Base-by-base conservation (phyloP, 2,329 filamentous ascomycete species). In the Diaporthe vexans region DNA sequence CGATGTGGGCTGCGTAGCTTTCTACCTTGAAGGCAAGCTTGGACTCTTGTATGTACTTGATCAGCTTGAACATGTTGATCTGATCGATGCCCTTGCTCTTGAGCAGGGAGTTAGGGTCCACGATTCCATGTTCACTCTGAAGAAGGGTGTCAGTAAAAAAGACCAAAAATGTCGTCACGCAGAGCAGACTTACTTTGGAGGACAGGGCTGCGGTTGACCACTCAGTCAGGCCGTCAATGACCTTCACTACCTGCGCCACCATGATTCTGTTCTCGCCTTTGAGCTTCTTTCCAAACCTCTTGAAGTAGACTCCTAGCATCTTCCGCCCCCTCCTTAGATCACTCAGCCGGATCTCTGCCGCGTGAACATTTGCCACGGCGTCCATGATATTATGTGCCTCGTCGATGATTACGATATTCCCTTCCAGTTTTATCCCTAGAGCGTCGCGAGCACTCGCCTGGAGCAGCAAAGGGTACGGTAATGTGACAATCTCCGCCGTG, bases 381-480 rank as follows among this genome's bases (percentile, higher is more conserved):
- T 98, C 95, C 93, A 98, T 98, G 70, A 99, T 90, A 80, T 99
- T 99, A 81, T 99, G 97, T 0, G 97, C 97, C 85, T 99, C 97
- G 78, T 99, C 97, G 63, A 99, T 94, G 35, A 99, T 94, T n/a
- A 99, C 92, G 0, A 99, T 88, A 79, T 97, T 97, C 7, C 92
- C 91, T 78, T 97, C 95, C 11, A 99, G 84, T 33, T 93, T 96
- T 57, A 99, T 91, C 0, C 94, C 93, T 0, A 99, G 87, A 0
- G 97, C 95, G 75, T 98, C 95, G 65, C 97, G 89, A 0, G 97
- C 95, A 5, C 92, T 94, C 79, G 92, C 94, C 80, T 98, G 97
- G 4, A 99, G 86, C 0, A 99, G 88, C 9, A 99, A 84, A 1
- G 96, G 96, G 81, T 99, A 99, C 0, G 97, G 97, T 24, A 99